These are phyloP conservation scores for Backusella circina DNA, from an alignment of 192 early-diverging fungal species.

Conservation along the genomic window DNA sequence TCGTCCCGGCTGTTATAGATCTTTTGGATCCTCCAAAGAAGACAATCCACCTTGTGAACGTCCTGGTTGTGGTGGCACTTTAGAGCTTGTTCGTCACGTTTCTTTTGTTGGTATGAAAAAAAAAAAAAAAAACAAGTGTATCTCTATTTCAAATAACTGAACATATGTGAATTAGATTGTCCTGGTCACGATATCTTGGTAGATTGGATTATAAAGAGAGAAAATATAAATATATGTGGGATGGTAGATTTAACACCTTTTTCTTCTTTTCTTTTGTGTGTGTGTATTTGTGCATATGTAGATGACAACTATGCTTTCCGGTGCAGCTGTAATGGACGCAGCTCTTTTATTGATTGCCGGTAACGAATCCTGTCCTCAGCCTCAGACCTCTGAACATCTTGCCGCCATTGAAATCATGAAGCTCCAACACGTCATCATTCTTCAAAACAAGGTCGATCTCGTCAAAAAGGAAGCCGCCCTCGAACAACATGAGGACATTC, in stretches of 20 bases:
- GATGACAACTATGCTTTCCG: slow-evolving; percentile 99
- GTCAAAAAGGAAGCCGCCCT: slow-evolving; percentile 90
- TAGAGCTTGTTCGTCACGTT: slow-evolving; percentile 87
- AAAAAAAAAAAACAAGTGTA: not conserved
- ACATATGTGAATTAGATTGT: slow-evolving; percentile 60
- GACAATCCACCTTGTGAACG: slow-evolving; percentile 89
- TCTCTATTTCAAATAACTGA: not conserved
- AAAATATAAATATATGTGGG: not conserved
- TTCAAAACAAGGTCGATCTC: slow-evolving; percentile 99
- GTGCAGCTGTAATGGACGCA: slow-evolving; percentile 98
- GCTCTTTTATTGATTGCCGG: slow-evolving; percentile 95
- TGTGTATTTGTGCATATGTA: not conserved
- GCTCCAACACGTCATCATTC: slow-evolving; percentile 92
- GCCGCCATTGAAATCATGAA: slow-evolving; percentile 99
- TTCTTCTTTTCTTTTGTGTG: not conserved
- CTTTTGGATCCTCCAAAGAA: slow-evolving; percentile 78
- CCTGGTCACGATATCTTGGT: slow-evolving; percentile 98
- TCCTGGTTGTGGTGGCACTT: slow-evolving; percentile 76
- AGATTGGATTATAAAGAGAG: not conserved
- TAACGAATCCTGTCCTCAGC: slow-evolving; percentile 98
- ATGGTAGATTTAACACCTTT: not conserved
- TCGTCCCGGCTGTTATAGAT: slow-evolving; percentile 93
- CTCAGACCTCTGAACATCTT: slow-evolving; percentile 97
- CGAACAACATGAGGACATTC: slow-evolving; percentile 88
- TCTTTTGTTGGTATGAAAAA: slow-evolving; percentile 72